Evolutionary conservation across 805 yeast genomes (phyloP).

Genomic region (Vanderwaltozyma polyspora): DNA sequence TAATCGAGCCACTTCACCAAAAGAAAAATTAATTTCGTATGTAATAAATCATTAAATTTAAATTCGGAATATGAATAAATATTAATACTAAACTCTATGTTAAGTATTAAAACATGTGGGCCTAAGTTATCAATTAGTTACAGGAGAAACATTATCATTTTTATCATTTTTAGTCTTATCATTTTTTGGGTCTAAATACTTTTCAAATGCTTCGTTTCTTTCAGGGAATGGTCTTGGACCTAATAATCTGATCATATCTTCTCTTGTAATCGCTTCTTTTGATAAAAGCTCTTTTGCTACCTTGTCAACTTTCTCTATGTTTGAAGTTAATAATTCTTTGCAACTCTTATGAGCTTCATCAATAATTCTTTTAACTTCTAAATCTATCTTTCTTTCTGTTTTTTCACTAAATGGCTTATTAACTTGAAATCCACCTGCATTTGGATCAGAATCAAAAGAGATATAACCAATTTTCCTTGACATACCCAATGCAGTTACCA

Average conservation of each 20-base stretch:
- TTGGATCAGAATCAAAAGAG: constrained; percentile 42
- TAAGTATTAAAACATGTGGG: no score
- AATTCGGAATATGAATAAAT: neutral
- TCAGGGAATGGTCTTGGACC: constrained; percentile 92
- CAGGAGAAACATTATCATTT: constrained; percentile 7
- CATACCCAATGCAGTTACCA: constrained; percentile 94
- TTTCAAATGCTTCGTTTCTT: constrained; percentile 83
- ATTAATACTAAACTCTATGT: no score
- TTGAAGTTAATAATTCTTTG: constrained; percentile 52
- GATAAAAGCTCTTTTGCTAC: constrained; percentile 79
- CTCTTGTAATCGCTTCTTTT: constrained; percentile 87
- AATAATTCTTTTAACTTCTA: constrained; percentile 71
- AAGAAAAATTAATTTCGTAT: no score
- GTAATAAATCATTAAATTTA: no score
- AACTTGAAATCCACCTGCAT: constrained; percentile 19
- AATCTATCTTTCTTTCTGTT: constrained; percentile 71
- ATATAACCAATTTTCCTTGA: constrained; percentile 76
- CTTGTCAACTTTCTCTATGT: constrained; percentile 61
- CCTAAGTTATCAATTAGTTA: constrained; percentile 7
- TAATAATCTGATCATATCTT: constrained; percentile 80
- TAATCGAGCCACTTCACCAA: no score
- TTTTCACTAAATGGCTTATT: constrained; percentile 85
- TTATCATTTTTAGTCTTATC: neutral
- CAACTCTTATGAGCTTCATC: constrained; percentile 67
- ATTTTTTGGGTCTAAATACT: constrained; percentile 47